Percentiles rank a stretch among this genome's conserved stretches.
These are phyloP conservation scores for Cyanodermella asteris DNA, from an alignment of 2,329 filamentous ascomycete genomes.

Conservation along the genomic window DNA sequence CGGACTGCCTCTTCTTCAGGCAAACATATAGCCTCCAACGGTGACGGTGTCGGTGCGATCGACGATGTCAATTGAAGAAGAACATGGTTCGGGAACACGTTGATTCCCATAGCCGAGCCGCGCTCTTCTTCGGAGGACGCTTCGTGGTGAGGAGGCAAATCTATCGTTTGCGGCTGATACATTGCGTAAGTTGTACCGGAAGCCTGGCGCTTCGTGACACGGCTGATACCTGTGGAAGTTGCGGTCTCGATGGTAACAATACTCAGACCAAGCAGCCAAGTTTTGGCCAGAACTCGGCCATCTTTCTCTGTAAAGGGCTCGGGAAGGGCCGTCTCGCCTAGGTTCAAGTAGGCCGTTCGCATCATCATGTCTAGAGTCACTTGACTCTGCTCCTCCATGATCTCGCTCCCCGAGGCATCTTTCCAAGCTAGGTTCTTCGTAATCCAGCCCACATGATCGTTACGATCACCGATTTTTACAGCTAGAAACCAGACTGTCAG, in stretches of 20 bases:
- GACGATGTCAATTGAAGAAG: conserved; percentile 22
- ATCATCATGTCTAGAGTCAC: conserved; percentile 93
- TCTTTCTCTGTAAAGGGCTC: conserved; percentile 15
- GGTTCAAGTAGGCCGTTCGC: conserved; percentile 63
- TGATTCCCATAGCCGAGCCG: conserved; percentile 7
- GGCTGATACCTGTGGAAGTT: conserved; percentile 23
- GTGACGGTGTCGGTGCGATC: conserved; percentile 21
- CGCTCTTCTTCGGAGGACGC: conserved; percentile 15
- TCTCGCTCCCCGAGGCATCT: conserved; percentile 51
- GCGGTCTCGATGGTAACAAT: conserved; percentile 28
- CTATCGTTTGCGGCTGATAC: conserved; percentile 25
- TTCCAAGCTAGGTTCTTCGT: conserved; percentile 60
- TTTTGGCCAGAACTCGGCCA: conserved; percentile 21
- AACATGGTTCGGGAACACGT: conserved; percentile 24
- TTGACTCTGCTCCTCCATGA: conserved; percentile 75
- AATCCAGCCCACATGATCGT: conserved; percentile 75
- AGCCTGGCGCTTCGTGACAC: conserved; percentile 28
- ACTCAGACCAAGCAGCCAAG: conserved; percentile 29
- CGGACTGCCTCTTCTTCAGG: conserved; percentile 49
- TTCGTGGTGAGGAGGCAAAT: conserved; percentile 22
- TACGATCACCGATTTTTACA: conserved; percentile 61
- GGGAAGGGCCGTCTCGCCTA: conserved; percentile 38
- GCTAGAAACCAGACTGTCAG: conserved; percentile 95
- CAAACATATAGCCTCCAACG: conserved; percentile 50
- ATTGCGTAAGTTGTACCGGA: conserved; percentile 27